These are phyloP conservation scores for Porcisia deanei DNA, from an alignment of 208 protist species.

Conservation along the genomic window DNA sequence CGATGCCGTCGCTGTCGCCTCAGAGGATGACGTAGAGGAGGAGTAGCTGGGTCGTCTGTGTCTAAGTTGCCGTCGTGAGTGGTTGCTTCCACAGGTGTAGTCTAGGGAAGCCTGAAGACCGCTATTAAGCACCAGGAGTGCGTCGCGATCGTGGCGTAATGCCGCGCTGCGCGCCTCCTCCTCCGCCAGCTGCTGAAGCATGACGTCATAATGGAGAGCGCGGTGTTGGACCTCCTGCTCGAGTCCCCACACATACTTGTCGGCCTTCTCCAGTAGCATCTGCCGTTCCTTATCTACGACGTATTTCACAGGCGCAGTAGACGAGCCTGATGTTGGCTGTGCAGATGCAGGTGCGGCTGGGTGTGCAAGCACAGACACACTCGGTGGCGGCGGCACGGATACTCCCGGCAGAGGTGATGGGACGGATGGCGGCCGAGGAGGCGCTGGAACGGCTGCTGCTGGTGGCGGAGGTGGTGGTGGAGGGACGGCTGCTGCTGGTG, in stretches of 20 bases:
- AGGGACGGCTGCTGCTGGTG: background rate
- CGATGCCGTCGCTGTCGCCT: background rate
- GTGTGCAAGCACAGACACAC: slow-evolving; percentile 1
- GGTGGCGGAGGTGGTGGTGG: background rate
- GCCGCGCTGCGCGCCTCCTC: slow-evolving; percentile 37
- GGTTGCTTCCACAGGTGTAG: slow-evolving; percentile 8
- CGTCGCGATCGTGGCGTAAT: slow-evolving; percentile 55
- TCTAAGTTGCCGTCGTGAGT: background rate
- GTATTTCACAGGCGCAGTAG: slow-evolving; percentile 9
- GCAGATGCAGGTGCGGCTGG: background rate
- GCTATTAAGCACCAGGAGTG: slow-evolving; percentile 43
- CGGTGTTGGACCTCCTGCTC: slow-evolving; percentile 64
- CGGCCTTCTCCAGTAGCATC: slow-evolving; percentile 52
- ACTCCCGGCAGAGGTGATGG: background rate
- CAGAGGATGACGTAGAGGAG: background rate
- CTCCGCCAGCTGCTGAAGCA: slow-evolving; percentile 50
- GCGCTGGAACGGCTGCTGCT: background rate
- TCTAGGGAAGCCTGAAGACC: slow-evolving; percentile 34
- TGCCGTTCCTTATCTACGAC: slow-evolving; percentile 28
- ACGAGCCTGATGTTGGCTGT: background rate
- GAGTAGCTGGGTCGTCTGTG: background rate
- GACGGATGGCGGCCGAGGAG: background rate
- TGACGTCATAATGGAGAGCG: slow-evolving; percentile 41
- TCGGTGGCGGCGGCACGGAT: slow-evolving; percentile 9
- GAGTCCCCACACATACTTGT: slow-evolving; percentile 51